Evolutionary conservation across 2,329 filamentous ascomycete genomes (phyloP).

Genomic region (Aspergillus glaucus): DNA sequence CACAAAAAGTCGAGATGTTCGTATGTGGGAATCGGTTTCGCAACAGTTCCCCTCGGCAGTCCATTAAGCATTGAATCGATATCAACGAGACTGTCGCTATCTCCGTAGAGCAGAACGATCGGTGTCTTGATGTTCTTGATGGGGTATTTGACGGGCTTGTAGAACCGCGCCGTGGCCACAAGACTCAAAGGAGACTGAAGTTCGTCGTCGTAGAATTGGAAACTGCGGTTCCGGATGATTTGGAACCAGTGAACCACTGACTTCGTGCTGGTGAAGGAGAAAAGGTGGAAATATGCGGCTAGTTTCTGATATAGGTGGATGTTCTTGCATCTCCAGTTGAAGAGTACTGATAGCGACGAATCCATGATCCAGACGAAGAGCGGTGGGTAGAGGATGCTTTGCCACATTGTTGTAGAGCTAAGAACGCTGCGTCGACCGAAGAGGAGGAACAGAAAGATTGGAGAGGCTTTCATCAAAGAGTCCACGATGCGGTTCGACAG

Average conservation of each 20-base stretch:
- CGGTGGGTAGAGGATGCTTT: conserved; percentile 87
- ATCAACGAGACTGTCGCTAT: conserved; percentile 87
- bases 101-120: conserved; percentile 87
- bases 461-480: conserved; percentile 86
- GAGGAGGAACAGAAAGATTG: conserved; percentile 82
- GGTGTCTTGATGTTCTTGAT: conserved; percentile 96
- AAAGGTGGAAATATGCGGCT: conserved; percentile 89
- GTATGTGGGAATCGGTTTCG: conserved; percentile 82
- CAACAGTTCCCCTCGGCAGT: conserved; percentile 75
- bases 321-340: conserved; percentile 81
- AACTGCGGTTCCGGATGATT: conserved; percentile 91
- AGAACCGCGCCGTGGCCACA: conserved; percentile 70
- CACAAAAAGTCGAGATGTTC: conserved; percentile 97
- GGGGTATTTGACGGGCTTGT: conserved; percentile 89
- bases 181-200: conserved; percentile 69
- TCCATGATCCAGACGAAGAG: conserved; percentile 89
- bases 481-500: conserved; percentile 86
- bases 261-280: conserved; percentile 95
- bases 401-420: conserved; percentile 93
- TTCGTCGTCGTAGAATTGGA: conserved; percentile 98
- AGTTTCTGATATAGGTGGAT: conserved; percentile 84
- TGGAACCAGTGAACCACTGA: conserved; percentile 99
- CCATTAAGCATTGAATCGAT: conserved; percentile 89
- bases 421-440: conserved; percentile 90
- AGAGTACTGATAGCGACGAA: conserved; percentile 70